These are phyloP conservation scores for Ophiorrhiza pumila DNA, from an alignment of 257 asterid species.

Conservation along the genomic window DNA sequence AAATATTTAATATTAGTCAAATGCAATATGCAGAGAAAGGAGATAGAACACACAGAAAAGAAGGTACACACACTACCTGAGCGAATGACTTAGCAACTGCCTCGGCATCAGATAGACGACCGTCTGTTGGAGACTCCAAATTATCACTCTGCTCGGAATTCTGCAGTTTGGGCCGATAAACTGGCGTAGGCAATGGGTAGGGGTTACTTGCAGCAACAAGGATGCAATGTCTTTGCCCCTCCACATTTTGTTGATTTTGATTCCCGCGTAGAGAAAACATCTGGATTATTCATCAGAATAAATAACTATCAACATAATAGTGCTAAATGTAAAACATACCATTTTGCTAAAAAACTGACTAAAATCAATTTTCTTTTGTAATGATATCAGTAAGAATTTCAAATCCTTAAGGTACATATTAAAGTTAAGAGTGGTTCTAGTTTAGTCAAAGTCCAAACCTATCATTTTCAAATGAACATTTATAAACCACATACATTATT, in stretches of 20 bases:
- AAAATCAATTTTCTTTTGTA: background rate
- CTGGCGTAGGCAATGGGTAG: slow-evolving; percentile 73
- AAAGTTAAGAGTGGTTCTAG: background rate
- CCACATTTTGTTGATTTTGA: slow-evolving; percentile 60
- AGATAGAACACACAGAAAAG: background rate
- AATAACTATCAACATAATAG: background rate
- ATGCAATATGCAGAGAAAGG: slow-evolving; percentile 15
- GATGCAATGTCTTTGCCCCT: slow-evolving; percentile 78
- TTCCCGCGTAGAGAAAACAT: slow-evolving; percentile 63
- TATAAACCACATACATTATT: background rate
- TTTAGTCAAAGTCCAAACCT: background rate
- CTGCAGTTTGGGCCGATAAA: slow-evolving; percentile 56
- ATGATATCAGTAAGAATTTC: background rate
- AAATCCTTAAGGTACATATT: background rate
- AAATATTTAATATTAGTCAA: slow-evolving; percentile 12
- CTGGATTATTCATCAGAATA: slow-evolving; percentile 34
- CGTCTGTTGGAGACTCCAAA: slow-evolving; percentile 54
- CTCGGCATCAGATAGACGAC: slow-evolving; percentile 73
- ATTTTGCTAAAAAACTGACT: background rate
- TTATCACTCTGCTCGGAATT: slow-evolving; percentile 52
- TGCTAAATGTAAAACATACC: background rate
- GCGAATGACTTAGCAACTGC: slow-evolving; percentile 75
- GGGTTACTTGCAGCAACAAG: slow-evolving; percentile 94
- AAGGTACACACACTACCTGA: slow-evolving; percentile 46
- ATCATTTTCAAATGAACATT: background rate